Conservation (phyloP, 768 basidiomycete species). For the Lanmaoa rubissima region DNA sequence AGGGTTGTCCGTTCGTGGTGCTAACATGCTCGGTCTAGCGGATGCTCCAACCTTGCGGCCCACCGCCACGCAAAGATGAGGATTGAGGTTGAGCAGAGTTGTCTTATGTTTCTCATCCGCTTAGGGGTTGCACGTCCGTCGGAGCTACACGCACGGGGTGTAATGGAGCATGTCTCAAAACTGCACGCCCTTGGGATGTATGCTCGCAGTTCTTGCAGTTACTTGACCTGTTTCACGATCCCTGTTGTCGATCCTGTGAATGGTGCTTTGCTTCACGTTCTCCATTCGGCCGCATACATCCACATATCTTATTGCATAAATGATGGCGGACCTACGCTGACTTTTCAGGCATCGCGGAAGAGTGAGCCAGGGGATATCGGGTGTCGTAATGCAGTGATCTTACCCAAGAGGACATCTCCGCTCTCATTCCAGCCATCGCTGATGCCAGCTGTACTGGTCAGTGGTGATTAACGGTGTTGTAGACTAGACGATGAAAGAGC, state of each 20-base stretch:
- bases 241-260: not conserved
- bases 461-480: not conserved
- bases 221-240: not conserved
- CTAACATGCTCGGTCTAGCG: conserved; percentile 46
- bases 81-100: conserved; percentile 37
- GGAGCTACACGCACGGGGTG: too few species aligned
- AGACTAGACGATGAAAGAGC: not conserved
- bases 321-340: not conserved
- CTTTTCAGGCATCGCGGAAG: not conserved
- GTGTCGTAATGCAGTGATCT: not conserved
- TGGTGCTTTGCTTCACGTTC: not conserved
- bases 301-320: not conserved
- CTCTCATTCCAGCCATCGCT: not conserved
- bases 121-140: not conserved
- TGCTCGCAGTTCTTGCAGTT: not conserved
- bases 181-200: not conserved
- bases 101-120: not conserved
- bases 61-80: conserved; percentile 87
- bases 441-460: not conserved
- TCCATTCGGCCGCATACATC: not conserved
- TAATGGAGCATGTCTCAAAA: not conserved
- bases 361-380: not conserved
- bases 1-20: conserved; percentile 14
- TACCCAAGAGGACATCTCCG: not conserved
- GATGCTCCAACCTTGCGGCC: conserved; percentile 94